Conservation (phyloP, 2,329 filamentous ascomycete genomes). For the Colletotrichum sublineola region DNA sequence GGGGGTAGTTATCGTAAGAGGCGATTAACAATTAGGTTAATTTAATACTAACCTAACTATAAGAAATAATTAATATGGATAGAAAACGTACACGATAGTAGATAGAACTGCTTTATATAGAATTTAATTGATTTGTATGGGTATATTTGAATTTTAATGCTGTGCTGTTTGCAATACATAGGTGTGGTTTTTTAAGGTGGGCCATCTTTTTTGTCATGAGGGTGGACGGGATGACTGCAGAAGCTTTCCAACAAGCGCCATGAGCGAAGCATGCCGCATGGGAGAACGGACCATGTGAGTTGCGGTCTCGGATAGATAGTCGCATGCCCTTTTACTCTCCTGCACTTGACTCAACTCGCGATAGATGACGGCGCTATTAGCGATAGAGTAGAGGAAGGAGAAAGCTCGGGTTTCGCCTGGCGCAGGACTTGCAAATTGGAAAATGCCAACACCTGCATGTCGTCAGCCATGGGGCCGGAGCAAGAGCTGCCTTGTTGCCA, state of each 20-base stretch:
- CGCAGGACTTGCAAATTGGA: conserved; percentile 19
- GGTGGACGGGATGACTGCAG: not conserved
- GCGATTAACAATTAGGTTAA: no score
- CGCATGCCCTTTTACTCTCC: conserved; percentile 10
- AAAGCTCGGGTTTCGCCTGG: conserved; percentile 23
- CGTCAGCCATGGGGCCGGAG: conserved; percentile 36
- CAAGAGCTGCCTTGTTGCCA: conserved; percentile 31
- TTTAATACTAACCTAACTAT: no score
- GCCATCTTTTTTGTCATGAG: no score
- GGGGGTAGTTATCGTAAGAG: no score
- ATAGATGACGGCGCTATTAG: not conserved
- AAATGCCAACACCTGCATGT: conserved; percentile 30
- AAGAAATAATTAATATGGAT: no score
- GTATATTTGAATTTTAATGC: no score
- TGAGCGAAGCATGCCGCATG: conserved; percentile 12
- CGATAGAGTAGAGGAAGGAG: not conserved
- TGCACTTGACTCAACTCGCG: not conserved
- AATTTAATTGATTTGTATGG: no score
- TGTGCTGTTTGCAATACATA: no score
- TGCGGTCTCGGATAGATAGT: conserved; percentile 25
- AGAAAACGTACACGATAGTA: no score
- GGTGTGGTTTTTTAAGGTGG: no score
- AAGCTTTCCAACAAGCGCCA: conserved; percentile 24
- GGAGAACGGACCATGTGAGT: conserved; percentile 20
- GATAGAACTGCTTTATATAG: no score